Base-by-base conservation (phyloP, 352 stramenopile species). In the Phytophthora hybrid region DNA sequence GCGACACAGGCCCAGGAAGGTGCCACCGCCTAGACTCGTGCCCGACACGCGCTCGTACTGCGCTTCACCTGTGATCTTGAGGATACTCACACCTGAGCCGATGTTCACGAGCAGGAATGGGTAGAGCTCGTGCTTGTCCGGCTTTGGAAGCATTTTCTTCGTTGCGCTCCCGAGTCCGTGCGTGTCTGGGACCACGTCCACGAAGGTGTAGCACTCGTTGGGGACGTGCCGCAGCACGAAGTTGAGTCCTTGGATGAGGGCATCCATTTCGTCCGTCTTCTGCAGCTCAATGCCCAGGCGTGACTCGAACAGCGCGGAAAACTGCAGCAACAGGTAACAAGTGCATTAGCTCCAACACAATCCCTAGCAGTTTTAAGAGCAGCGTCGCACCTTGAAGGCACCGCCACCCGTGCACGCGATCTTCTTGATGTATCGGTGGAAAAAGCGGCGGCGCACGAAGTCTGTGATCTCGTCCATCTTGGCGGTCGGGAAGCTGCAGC, bases 51-150 rank as follows among this genome's bases (percentile, higher is more conserved):
- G 96, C 78, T 98, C 91, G 77, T 98, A 98, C 63, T 96, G 83
- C 39, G 84, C 86, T 41, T 94, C 90, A 29, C 93, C 87, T 26
- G 95, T 91, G 13, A 98, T 88, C 80, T 97, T 97, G 60, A 99
- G 81, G 67, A 99, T 99, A 69, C 93, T 99, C 59, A 99, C 97
- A 55, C 98, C 98, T 26, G 97, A 99, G 32, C 98, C 98, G 79
- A 99, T 99, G 55, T 98, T 99, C 14, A 99, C 98, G 9, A 99
- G 82, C 56, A 99, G 77, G 77, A 99, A 99, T 23, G 98, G 98
- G 79, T 99, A 99, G 62, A 94, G 60, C 39, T 82, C 73, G 46
- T 77, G 61, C 34, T 81, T 79, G 13, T 76, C 58, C 37, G 79
- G 82, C 39, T 83, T 93, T 13, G 90, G 83, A 14, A 93, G 69